phyloP scores from a whole-genome alignment of 148 eudicot genomes.

The Persicaria maculosa region DNA sequence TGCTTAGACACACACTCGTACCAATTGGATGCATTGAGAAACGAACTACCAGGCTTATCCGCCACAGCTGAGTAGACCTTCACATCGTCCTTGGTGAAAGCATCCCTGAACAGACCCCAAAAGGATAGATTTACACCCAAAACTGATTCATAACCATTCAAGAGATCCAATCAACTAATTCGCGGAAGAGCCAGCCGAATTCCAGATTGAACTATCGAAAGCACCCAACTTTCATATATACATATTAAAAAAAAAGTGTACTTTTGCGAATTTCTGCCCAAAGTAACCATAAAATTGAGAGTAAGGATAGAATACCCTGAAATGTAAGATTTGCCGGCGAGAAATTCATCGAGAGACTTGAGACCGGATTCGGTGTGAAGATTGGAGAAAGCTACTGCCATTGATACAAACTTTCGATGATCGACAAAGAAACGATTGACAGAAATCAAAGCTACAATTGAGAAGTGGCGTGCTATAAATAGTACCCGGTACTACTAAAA shows the following conservation, averaged over 20 bases:
- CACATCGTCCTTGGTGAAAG: constrained; percentile 65
- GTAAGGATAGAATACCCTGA: constrained; percentile 36
- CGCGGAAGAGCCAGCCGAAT: too few relatives aligned
- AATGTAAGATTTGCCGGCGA: constrained; percentile 60
- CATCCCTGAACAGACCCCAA: constrained; percentile 28
- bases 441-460: too few relatives aligned
- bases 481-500: too few relatives aligned
- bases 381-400: constrained; percentile 73
- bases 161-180: background rate
- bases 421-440: too few relatives aligned
- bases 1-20: constrained; percentile 39
- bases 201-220: too few relatives aligned
- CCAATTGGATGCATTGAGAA: constrained; percentile 74
- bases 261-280: background rate
- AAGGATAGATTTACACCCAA: background rate
- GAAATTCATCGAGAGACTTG: constrained; percentile 54
- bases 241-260: background rate
- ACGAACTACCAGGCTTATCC: constrained; percentile 48
- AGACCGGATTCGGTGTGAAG: constrained; percentile 78
- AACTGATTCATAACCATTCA: background rate
- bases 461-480: too few relatives aligned
- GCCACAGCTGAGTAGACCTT: constrained; percentile 66
- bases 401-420: constrained; percentile 4
- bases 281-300: background rate
- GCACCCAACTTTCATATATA: too few relatives aligned